phyloP scores from a whole-genome alignment of 108 stramenopile species.

The Cyclotella choctawhatcheeana region DNA sequence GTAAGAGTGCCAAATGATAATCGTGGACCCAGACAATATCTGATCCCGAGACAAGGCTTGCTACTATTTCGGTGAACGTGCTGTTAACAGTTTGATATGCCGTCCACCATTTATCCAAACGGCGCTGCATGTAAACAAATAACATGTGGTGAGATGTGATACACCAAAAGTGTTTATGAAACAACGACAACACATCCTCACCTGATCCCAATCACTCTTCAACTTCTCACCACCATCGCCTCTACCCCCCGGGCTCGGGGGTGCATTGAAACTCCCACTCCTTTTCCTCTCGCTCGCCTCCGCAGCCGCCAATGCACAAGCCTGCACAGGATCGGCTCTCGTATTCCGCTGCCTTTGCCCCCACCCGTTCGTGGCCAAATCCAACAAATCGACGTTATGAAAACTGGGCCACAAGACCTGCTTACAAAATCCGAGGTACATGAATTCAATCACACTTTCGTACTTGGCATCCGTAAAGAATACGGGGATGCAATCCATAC shows the following conservation, averaged over 20 bases:
- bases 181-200: no score
- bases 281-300: slow-evolving; percentile 48
- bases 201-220: slow-evolving; percentile 33
- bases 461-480: slow-evolving; percentile 72
- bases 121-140: slow-evolving; percentile 57
- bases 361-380: slow-evolving; percentile 74
- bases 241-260: background rate
- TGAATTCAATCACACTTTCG: slow-evolving; percentile 56
- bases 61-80: slow-evolving; percentile 79
- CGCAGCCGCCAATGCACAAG: slow-evolving; percentile 47
- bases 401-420: slow-evolving; percentile 97
- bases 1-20: slow-evolving; percentile 97
- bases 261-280: slow-evolving; percentile 18
- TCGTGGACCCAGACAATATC: slow-evolving; percentile 99
- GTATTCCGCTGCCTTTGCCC: slow-evolving; percentile 44
- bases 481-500: slow-evolving; percentile 95
- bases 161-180: no score
- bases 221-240: background rate
- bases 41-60: slow-evolving; percentile 54
- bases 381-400: slow-evolving; percentile 96
- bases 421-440: slow-evolving; percentile 97
- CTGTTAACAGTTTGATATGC: slow-evolving; percentile 89
- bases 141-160: no score
- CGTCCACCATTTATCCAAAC: slow-evolving; percentile 87
- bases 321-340: slow-evolving; percentile 42